Conservation (phyloP, 305 asterid species). For the Ilex paraguariensis region DNA sequence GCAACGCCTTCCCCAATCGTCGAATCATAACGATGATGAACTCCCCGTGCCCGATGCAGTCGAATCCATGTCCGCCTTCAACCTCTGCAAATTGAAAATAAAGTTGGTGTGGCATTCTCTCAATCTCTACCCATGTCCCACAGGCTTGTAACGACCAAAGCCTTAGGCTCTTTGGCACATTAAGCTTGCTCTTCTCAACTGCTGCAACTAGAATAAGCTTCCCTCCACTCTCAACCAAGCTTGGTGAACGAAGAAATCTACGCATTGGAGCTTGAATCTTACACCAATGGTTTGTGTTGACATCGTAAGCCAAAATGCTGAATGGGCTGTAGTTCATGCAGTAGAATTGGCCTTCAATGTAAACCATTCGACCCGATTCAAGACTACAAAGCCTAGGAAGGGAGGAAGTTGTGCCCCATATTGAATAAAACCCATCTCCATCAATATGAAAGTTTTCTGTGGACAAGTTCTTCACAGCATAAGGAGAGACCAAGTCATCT, state of each 20-base stretch:
- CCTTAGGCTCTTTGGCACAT: constrained; percentile 79
- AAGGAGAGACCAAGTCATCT: constrained; percentile 84
- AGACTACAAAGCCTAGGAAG: constrained; percentile 87
- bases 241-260: constrained; percentile 80
- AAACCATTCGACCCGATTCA: constrained; percentile 83
- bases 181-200: constrained; percentile 91
- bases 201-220: constrained; percentile 67
- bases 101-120: constrained; percentile 96
- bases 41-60: constrained; percentile 70
- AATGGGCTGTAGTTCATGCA: constrained; percentile 99
- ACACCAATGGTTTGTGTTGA: constrained; percentile 52
- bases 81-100: constrained; percentile 62
- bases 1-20: constrained; percentile 42
- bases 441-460: constrained; percentile 88
- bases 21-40: constrained; percentile 44
- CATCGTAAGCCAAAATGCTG: constrained; percentile 58
- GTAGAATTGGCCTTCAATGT: constrained; percentile 58
- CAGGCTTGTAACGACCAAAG: constrained; percentile 74
- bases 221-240: constrained; percentile 59
- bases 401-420: constrained; percentile 83
- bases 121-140: constrained; percentile 77
- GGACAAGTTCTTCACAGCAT: constrained; percentile 82
- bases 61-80: constrained; percentile 66
- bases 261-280: constrained; percentile 96
- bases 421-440: constrained; percentile 81